phyloP scores from a whole-genome alignment of 306 rosid genomes.

The Vigna reflexopilosa region DNA sequence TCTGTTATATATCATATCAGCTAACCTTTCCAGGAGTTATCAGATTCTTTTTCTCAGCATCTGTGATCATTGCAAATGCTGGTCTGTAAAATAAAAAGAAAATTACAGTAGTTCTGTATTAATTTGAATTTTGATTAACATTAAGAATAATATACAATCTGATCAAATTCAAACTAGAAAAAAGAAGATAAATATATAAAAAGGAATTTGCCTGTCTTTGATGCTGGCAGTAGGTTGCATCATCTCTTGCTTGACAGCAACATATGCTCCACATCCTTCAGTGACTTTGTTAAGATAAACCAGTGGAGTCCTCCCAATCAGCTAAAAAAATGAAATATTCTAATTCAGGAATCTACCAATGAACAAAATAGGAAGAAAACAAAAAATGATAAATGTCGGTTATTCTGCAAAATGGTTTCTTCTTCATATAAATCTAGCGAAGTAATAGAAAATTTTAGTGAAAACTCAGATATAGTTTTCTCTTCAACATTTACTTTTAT shows the following conservation, averaged over 20 bases:
- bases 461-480: not conserved
- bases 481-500: not conserved
- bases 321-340: slow-evolving; percentile 55
- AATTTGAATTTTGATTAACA: slow-evolving; percentile 25
- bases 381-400: not conserved
- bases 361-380: slow-evolving; percentile 7
- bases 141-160: not conserved
- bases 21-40: slow-evolving; percentile 58
- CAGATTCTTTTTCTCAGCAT: slow-evolving; percentile 57
- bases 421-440: not conserved
- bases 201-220: slow-evolving; percentile 79
- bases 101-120: slow-evolving; percentile 3
- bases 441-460: not conserved
- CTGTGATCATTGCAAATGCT: slow-evolving; percentile 53
- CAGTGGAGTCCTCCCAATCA: slow-evolving; percentile 89
- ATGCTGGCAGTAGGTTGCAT: slow-evolving; percentile 96
- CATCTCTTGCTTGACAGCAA: slow-evolving; percentile 99
- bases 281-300: slow-evolving; percentile 93
- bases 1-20: slow-evolving; percentile 1
- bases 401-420: slow-evolving; percentile 1
- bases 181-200: not conserved
- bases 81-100: slow-evolving; percentile 43
- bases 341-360: not conserved
- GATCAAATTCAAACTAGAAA: slow-evolving; percentile 13
- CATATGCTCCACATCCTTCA: slow-evolving; percentile 92